Percentiles rank a stretch among this genome's conserved stretches.
Evolutionary conservation across 225 moss, liverwort and hornwort species (phyloP).

Genomic region (Anthoceros angustus): DNA sequence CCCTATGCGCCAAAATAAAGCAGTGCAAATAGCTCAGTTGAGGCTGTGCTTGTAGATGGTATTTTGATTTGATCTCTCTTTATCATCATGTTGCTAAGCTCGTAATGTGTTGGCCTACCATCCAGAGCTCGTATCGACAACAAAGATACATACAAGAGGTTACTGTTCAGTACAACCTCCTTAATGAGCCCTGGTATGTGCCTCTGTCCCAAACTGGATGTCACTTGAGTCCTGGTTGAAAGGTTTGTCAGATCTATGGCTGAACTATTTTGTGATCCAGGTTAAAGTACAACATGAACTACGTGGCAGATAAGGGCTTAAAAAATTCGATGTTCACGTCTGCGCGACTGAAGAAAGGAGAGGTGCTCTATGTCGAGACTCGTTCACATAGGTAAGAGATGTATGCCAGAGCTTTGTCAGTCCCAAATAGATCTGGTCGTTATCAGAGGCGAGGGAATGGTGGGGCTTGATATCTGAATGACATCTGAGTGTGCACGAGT

Average conservation of each 20-base stretch:
- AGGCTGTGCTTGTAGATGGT: no score
- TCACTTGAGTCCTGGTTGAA: no score
- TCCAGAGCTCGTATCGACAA: constrained; percentile 67
- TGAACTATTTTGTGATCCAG: constrained; percentile 11
- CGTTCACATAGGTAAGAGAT: constrained; percentile 44
- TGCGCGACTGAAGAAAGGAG: constrained; percentile 84
- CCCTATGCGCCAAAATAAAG: no score
- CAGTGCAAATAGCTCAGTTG: no score
- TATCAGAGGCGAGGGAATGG: constrained; percentile 9
- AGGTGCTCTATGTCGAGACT: constrained; percentile 87
- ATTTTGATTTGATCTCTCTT: no score
- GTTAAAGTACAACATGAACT: constrained; percentile 93
- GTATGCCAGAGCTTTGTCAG: constrained; percentile 20
- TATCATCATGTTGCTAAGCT: neutral
- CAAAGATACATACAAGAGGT: constrained; percentile 90
- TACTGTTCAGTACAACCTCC: constrained; percentile 88
- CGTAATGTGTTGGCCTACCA: neutral
- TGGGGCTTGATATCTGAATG: neutral
- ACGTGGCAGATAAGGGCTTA: constrained; percentile 84
- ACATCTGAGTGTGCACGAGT: no score
- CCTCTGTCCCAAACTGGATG: neutral
- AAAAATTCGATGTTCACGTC: constrained; percentile 93
- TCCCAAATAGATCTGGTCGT: neutral
- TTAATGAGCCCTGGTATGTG: constrained; percentile 81
- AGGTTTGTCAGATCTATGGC: no score